A percentile compares a stretch with the other conserved stretches of the same genome.
These are phyloP conservation scores for Paecilomyces variotii DNA, from an alignment of 2,329 filamentous ascomycete species.

Conservation along the genomic window DNA sequence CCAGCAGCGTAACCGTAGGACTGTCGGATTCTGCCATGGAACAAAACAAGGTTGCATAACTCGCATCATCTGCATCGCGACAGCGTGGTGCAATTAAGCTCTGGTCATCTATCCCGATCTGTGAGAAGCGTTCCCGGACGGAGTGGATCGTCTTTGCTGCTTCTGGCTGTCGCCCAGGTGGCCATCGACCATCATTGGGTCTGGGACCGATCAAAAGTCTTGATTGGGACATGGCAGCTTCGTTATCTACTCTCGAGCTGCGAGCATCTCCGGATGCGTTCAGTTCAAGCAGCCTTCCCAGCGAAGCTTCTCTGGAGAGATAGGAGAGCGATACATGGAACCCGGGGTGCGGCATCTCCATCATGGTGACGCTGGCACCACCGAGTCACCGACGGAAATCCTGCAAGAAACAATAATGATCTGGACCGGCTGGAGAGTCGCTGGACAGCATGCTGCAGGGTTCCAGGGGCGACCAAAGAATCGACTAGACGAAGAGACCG, in stretches of 20 bases:
- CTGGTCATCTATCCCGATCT: background rate
- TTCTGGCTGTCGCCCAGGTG: background rate
- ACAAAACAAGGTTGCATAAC: background rate
- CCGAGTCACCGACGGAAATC: background rate
- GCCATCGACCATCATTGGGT: background rate
- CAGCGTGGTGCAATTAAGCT: background rate
- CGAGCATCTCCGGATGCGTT: background rate
- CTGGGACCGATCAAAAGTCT: background rate
- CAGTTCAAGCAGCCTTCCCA: background rate
- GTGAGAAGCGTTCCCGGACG: background rate
- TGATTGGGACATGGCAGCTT: background rate
- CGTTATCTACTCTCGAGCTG: background rate
- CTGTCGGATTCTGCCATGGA: background rate
- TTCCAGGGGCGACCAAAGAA: background rate
- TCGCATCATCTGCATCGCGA: background rate
- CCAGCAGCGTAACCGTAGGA: background rate
- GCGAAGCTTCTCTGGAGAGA: background rate
- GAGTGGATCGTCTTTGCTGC: background rate
- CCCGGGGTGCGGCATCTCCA: background rate
- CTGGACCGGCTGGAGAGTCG: background rate
- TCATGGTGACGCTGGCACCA: background rate
- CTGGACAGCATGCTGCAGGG: background rate
- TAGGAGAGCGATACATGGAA: background rate
- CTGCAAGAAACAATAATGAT: background rate
- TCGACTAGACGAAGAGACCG: background rate